Evolutionary conservation across 2,329 filamentous ascomycete genomes (phyloP), one percentile per base, ranked within the genome.

Genomic region (Neonectria coccinea): DNA sequence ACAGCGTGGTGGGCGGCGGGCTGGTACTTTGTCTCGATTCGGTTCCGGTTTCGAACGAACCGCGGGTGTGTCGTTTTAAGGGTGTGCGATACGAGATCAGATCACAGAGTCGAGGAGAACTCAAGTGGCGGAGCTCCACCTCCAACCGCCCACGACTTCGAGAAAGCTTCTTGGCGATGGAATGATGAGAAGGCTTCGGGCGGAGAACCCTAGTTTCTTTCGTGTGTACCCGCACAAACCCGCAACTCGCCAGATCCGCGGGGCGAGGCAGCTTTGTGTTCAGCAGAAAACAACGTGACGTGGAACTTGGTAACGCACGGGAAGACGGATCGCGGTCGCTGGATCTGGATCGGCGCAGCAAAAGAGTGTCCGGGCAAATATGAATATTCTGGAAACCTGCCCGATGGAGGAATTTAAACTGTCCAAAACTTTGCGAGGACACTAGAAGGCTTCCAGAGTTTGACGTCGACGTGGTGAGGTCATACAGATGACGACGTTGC

Each of bases 1-100:
- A n/a, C n/a, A 54, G 57, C 54, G 55, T 27, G 47, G 62, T 48
- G 54, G 41, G 50, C 47, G 53, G 27, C 42, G 58, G 45, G 20
- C 67, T 31, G 42, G 42, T 59, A 14, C 31, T 27, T 48, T 48
- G 45, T 8, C 47, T 20, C 47, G 16, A 42, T 33, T 20, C 45
- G 47, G 29, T 33, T 51, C 47, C 20, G 22, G 59, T 25, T 27
- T 54, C 55, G 54, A 69, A 63, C 66, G 20, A 69, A 63, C 66
- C n/a, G 56, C 57, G 20, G 64, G 47, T 16, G 47, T 33, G 27
- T 31, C n/a, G 14, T 18, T 36, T 47, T 31, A 27, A 41, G 44
- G 57, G 41, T 18, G 57, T 53, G 57, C 18, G 41, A 22, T 41
- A 29, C 29, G 7, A 29, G 8, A 29, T 2, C 7, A 10, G 9